A percentile compares a stretch with the other conserved stretches of the same genome.
These are phyloP conservation scores for Taphrina deformans DNA, from an alignment of 1,139 yeast species.

Conservation along the genomic window DNA sequence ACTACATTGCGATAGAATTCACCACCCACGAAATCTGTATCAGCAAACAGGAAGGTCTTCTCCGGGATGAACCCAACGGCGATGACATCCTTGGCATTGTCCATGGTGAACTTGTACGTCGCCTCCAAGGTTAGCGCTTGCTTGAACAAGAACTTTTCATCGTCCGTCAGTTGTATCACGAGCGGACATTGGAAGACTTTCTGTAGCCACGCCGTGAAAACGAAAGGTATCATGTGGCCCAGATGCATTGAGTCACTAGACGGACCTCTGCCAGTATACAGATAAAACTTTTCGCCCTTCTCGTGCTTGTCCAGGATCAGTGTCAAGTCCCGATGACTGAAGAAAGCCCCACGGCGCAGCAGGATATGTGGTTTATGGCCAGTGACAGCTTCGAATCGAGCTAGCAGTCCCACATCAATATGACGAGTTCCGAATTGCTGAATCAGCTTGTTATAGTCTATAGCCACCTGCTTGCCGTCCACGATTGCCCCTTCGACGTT, in stretches of 20 bases:
- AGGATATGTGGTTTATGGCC: constrained; percentile 94
- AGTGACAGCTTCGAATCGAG: constrained; percentile 73
- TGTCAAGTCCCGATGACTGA: constrained; percentile 84
- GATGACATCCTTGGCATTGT: constrained; percentile 89
- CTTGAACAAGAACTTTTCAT: constrained; percentile 94
- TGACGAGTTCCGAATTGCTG: constrained; percentile 82
- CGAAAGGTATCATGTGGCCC: constrained; percentile 95
- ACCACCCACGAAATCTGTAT: constrained; percentile 88
- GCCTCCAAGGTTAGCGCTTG: constrained; percentile 84
- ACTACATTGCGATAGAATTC: constrained; percentile 93
- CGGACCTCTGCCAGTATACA: constrained; percentile 98
- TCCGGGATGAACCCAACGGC: constrained; percentile 93
- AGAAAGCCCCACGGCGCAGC: constrained; percentile 86
- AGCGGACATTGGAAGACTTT: constrained; percentile 97
- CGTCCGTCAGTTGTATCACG: constrained; percentile 94
- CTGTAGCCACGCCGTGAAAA: constrained; percentile 96
- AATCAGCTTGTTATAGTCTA: constrained; percentile 86
- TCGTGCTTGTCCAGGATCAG: constrained; percentile 84
- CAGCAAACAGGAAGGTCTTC: constrained; percentile 92
- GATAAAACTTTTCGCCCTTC: constrained; percentile 89
- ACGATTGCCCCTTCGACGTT: constrained; percentile 98
- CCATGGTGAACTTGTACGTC: constrained; percentile 72
- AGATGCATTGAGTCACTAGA: constrained; percentile 92
- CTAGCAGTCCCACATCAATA: constrained; percentile 68
- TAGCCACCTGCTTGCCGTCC: constrained; percentile 83